Evolutionary conservation across 306 rosid genomes (phyloP).

Genomic region (Cucurbita pepo): DNA sequence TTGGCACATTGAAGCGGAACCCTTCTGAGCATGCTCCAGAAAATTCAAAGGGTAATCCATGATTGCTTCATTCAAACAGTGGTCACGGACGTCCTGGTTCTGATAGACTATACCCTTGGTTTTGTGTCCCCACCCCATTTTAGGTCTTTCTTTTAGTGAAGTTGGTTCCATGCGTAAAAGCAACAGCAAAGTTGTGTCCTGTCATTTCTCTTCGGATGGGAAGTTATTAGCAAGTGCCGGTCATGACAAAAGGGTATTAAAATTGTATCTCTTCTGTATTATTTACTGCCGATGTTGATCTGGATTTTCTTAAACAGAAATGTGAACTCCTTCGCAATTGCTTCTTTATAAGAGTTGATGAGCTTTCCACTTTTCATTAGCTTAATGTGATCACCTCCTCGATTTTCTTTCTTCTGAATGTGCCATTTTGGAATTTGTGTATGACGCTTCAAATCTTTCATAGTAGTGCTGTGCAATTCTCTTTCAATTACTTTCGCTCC

Average conservation of each 20-base stretch:
- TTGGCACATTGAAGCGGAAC: conserved; percentile 59
- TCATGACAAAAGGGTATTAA: conserved; percentile 86
- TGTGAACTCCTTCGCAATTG: conserved; percentile 3
- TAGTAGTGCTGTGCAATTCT: conserved; percentile 1
- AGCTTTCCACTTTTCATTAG: background rate
- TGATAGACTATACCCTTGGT: conserved; percentile 10
- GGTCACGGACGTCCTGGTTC: conserved; percentile 10
- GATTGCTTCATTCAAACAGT: conserved; percentile 12
- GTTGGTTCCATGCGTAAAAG: conserved; percentile 69
- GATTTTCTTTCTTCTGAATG: background rate
- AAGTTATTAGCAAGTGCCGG: conserved; percentile 91
- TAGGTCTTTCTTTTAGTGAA: conserved; percentile 73
- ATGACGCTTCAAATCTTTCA: background rate
- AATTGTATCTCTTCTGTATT: background rate
- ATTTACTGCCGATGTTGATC: background rate
- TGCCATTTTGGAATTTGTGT: background rate
- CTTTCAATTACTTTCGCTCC: background rate
- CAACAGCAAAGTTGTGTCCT: conserved; percentile 73
- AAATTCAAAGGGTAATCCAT: conserved; percentile 55
- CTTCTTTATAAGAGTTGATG: background rate
- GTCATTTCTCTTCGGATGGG: conserved; percentile 97
- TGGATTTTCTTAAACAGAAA: conserved; percentile 2
- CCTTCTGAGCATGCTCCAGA: conserved; percentile 73
- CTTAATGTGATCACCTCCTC: background rate
- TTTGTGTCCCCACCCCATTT: conserved; percentile 11